A percentile compares a stretch with the other conserved stretches of the same genome.
Conservation (phyloP, 1,139 yeast species). For the Blastobotrys elegans region DNA sequence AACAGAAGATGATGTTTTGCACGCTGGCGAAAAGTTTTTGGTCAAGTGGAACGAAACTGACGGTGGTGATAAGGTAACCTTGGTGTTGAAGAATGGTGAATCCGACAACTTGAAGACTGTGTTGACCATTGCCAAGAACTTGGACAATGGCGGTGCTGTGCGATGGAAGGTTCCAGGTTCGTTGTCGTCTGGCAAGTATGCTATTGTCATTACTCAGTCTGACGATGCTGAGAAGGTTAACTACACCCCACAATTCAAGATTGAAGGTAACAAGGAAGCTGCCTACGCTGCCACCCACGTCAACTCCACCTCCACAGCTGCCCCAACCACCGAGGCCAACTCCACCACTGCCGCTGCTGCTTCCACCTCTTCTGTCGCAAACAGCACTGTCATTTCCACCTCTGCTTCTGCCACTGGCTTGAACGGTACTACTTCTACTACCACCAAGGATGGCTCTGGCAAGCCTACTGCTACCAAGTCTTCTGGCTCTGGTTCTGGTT, state of each 20-base stretch:
- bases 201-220: constrained; percentile 31
- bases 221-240: constrained; percentile 30
- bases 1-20: constrained; percentile 25
- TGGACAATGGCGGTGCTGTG: constrained; percentile 37
- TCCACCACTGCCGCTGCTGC: constrained; percentile 17
- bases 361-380: constrained; percentile 13
- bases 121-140: constrained; percentile 32
- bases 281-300: constrained; percentile 21
- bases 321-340: constrained; percentile 17
- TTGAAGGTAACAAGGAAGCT: constrained; percentile 22
- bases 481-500: constrained; percentile 13
- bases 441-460: constrained; percentile 4
- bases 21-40: constrained; percentile 33
- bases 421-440: constrained; percentile 14
- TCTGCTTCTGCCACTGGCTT: constrained; percentile 15
- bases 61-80: constrained; percentile 32
- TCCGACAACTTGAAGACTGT: constrained; percentile 32
- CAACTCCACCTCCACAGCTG: constrained; percentile 18
- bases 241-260: constrained; percentile 35
- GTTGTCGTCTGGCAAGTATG: constrained; percentile 32
- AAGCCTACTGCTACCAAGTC: constrained; percentile 13
- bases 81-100: constrained; percentile 33
- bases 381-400: constrained; percentile 14
- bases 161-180: constrained; percentile 35
- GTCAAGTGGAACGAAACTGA: constrained; percentile 34